Evolutionary conservation across 768 basidiomycete genomes (phyloP).

Genomic region (Daedaleopsis nitida): DNA sequence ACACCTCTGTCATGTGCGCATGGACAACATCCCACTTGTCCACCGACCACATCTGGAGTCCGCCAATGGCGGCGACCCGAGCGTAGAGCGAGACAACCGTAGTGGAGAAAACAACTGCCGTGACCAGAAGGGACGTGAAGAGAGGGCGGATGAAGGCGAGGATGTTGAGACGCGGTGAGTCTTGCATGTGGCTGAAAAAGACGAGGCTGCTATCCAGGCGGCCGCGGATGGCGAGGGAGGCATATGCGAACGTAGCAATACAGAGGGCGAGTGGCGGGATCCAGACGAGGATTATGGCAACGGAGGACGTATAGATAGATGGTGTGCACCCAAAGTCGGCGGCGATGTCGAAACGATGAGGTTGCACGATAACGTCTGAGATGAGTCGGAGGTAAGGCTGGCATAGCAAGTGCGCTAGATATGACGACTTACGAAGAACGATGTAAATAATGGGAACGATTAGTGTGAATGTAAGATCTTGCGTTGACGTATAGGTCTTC

Average conservation of each 20-base stretch:
- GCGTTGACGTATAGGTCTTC: conserved; percentile 12
- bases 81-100: conserved; percentile 24
- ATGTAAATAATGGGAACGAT: conserved; percentile 33
- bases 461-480: conserved; percentile 27
- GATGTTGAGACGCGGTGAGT: conserved; percentile 20
- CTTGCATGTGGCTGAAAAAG: conserved; percentile 21
- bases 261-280: conserved; percentile 39
- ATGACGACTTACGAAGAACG: conserved; percentile 33
- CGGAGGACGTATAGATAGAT: conserved; percentile 34
- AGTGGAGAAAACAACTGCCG: conserved; percentile 15
- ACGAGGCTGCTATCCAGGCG: conserved; percentile 48
- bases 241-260: conserved; percentile 32
- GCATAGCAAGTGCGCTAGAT: conserved; percentile 16
- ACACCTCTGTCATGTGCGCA: conserved; percentile 21
- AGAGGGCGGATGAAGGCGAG: conserved; percentile 28
- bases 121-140: conserved; percentile 20
- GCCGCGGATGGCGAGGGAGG: conserved; percentile 41
- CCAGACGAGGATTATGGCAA: conserved; percentile 43
- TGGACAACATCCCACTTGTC: conserved; percentile 26
- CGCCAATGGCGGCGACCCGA: conserved; percentile 15
- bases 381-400: conserved; percentile 30
- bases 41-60: conserved; percentile 22
- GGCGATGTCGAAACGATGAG: conserved; percentile 38
- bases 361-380: conserved; percentile 39
- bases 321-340: conserved; percentile 39